Conservation (phyloP, 495 filamentous ascomycete genomes). For the Halenospora varia region DNA sequence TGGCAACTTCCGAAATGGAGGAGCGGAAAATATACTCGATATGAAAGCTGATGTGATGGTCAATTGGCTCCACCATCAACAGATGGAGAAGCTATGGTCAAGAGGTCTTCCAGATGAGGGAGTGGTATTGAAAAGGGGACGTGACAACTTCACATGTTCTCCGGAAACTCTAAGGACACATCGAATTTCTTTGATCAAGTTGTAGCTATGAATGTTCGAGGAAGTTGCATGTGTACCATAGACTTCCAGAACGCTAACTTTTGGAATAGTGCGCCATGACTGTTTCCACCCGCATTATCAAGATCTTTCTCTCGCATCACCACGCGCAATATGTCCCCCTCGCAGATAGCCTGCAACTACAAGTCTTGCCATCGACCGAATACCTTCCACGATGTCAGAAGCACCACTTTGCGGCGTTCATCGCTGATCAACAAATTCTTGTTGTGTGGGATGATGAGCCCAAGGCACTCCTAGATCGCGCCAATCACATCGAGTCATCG, state of each 20-base stretch:
- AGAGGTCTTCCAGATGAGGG: slow-evolving; percentile 53
- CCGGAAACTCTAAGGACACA: slow-evolving; percentile 49
- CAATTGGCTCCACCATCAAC: slow-evolving; percentile 58
- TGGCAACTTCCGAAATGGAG: slow-evolving; percentile 40
- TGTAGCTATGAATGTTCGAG: slow-evolving; percentile 54
- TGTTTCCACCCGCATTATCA: slow-evolving; percentile 53
- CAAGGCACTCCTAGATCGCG: slow-evolving; percentile 46
- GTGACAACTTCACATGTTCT: slow-evolving; percentile 48
- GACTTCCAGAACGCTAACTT: too few species aligned
- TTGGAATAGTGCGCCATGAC: slow-evolving; percentile 59
- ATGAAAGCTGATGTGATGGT: slow-evolving; percentile 58
- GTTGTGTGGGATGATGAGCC: slow-evolving; percentile 66
- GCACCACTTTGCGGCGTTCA: slow-evolving; percentile 66
- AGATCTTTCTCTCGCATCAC: slow-evolving; percentile 44
- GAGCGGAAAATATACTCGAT: slow-evolving; percentile 38
- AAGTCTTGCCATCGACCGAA: slow-evolving; percentile 51
- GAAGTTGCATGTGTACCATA: slow-evolving; percentile 23
- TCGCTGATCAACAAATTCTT: slow-evolving; percentile 48
- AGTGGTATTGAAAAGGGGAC: slow-evolving; percentile 54
- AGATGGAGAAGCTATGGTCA: slow-evolving; percentile 53
- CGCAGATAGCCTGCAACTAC: slow-evolving; percentile 50
- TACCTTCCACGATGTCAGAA: slow-evolving; percentile 54
- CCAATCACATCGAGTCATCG: slow-evolving; percentile 39
- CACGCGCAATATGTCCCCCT: slow-evolving; percentile 50
- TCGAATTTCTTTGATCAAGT: slow-evolving; percentile 45